A percentile compares a stretch with the other conserved stretches of the same genome.
phyloP scores from a whole-genome alignment of 2,329 filamentous ascomycete species.

The Neonectria coccinea region DNA sequence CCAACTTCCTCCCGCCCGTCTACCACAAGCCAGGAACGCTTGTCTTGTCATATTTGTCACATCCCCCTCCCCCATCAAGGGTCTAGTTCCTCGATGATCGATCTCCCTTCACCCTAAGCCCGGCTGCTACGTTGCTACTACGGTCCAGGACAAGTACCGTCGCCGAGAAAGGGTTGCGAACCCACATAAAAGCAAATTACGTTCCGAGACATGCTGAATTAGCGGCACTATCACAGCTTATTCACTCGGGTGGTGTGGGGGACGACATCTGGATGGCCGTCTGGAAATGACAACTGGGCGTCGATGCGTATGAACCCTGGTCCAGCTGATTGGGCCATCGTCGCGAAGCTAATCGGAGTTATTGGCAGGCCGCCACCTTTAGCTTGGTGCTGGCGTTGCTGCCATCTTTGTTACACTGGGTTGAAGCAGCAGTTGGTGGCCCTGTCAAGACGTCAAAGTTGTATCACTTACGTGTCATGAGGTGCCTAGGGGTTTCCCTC shows the following conservation, averaged over 20 bases:
- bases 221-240: constrained; percentile 11
- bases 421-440: background rate
- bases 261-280: constrained; percentile 3
- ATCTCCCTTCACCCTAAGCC: constrained; percentile 16
- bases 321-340: constrained; percentile 14
- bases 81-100: background rate
- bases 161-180: constrained; percentile 4
- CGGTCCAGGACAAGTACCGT: constrained; percentile 4
- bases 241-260: constrained; percentile 8
- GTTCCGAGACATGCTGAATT: constrained; percentile 32
- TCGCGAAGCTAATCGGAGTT: constrained; percentile 3
- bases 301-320: constrained; percentile 10
- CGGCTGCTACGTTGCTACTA: background rate
- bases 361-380: background rate
- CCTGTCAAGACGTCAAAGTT: constrained; percentile 14
- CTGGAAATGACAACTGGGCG: constrained; percentile 11
- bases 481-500: background rate
- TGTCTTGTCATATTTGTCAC: background rate
- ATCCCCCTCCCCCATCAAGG: background rate
- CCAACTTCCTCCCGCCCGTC: constrained; percentile 14
- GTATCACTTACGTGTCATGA: background rate
- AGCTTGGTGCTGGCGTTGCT: constrained; percentile 3
- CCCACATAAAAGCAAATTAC: constrained; percentile 30
- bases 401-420: constrained; percentile 6
- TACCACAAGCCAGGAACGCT: constrained; percentile 8